Evolutionary conservation across 2,329 filamentous ascomycete genomes (phyloP).

Genomic region (Fonsecaea pedrosoi): DNA sequence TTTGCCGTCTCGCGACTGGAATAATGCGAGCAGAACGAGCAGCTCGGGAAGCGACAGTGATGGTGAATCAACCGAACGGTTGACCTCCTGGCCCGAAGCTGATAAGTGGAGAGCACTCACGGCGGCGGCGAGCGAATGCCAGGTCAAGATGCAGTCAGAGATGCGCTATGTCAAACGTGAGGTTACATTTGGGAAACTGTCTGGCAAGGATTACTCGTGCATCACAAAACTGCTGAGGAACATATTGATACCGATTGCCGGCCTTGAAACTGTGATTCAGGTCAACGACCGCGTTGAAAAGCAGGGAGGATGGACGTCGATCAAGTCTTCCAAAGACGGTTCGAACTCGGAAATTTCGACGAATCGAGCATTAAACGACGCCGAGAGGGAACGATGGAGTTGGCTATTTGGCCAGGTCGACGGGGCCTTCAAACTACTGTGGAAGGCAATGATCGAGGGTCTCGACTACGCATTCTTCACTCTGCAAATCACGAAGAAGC

Average conservation of each 20-base stretch:
- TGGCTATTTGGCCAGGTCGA: conserved; percentile 23
- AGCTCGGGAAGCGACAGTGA: conserved; percentile 26
- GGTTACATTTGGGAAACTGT: conserved; percentile 71
- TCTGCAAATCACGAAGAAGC: conserved; percentile 28
- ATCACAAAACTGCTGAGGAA: conserved; percentile 49
- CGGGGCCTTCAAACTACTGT: conserved; percentile 16
- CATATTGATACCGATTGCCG: conserved; percentile 25
- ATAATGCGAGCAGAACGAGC: conserved; percentile 51
- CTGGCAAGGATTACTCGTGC: conserved; percentile 68
- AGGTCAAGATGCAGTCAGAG: conserved; percentile 71
- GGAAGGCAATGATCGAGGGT: conserved; percentile 31
- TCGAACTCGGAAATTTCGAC: conserved; percentile 2
- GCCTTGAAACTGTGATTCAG: conserved; percentile 31
- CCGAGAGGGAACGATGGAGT: conserved; percentile 28
- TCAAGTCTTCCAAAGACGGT: conserved; percentile 15
- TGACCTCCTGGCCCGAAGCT: conserved; percentile 38
- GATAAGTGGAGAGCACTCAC: conserved; percentile 51
- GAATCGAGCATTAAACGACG: conserved; percentile 4
- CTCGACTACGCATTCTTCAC: conserved; percentile 33
- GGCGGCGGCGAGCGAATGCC: conserved; percentile 61
- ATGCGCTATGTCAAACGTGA: conserved; percentile 76
- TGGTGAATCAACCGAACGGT: conserved; percentile 5
- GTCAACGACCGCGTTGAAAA: conserved; percentile 28
- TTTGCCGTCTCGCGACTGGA: conserved; percentile 25
- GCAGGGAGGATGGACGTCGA: conserved; percentile 28